Conservation (phyloP, 2,329 filamentous ascomycete genomes). For the Thermomyces lanuginosus region DNA sequence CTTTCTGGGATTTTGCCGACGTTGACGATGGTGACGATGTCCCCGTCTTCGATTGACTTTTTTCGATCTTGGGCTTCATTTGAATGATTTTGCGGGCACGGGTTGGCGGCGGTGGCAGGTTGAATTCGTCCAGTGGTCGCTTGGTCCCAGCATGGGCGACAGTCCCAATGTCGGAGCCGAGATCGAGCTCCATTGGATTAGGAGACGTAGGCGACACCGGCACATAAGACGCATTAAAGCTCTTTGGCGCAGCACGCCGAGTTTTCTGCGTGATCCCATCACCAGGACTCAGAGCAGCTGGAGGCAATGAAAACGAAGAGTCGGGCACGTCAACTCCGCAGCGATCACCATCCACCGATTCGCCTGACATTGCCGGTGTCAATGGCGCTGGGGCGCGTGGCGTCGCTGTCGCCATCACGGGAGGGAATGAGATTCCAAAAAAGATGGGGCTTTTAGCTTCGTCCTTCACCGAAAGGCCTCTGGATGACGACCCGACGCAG, state of each 20-base stretch:
- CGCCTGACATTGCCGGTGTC: slow-evolving; percentile 25
- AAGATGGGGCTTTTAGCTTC: no score
- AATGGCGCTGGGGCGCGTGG: no score
- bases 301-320: slow-evolving; percentile 20
- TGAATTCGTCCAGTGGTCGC: slow-evolving; percentile 39
- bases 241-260: slow-evolving; percentile 15
- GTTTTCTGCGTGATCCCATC: slow-evolving; percentile 9
- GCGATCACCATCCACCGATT: no score
- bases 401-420: no score
- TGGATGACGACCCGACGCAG: no score
- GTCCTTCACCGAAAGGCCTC: no score
- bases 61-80: slow-evolving; percentile 57
- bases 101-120: slow-evolving; percentile 80
- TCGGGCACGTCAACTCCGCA: slow-evolving; percentile 24
- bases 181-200: slow-evolving; percentile 9
- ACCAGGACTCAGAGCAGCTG: slow-evolving; percentile 18
- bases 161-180: slow-evolving; percentile 10
- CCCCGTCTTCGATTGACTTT: no score
- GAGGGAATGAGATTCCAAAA: no score
- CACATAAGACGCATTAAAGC: slow-evolving; percentile 12
- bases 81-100: slow-evolving; percentile 92
- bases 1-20: slow-evolving; percentile 3
- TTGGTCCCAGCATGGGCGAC: slow-evolving; percentile 22
- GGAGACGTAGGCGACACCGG: slow-evolving; percentile 22
- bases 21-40: slow-evolving; percentile 26